phyloP scores from a whole-genome alignment of 306 rosid genomes.

The Prunus padus region DNA sequence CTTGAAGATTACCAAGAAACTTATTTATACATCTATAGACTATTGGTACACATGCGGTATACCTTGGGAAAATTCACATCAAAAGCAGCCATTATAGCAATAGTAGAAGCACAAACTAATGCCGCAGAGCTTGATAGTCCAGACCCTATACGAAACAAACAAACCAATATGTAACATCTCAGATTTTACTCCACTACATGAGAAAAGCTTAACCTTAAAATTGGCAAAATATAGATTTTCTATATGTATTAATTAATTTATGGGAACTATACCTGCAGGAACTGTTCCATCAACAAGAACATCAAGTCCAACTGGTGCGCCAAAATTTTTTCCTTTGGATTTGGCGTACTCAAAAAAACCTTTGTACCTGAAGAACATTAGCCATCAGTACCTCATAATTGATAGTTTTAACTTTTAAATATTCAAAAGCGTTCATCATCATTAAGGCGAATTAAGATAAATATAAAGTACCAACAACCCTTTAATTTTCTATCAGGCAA shows the following conservation, averaged over 20 bases:
- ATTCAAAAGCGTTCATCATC: not conserved
- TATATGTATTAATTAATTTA: not conserved
- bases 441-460: no score
- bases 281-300: slow-evolving; percentile 88
- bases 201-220: not conserved
- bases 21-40: not conserved
- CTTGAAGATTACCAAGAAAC: slow-evolving; percentile 6
- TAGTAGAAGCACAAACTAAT: slow-evolving; percentile 92
- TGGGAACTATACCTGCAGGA: slow-evolving; percentile 66
- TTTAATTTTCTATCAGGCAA: not conserved
- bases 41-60: not conserved
- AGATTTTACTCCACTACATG: not conserved
- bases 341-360: slow-evolving; percentile 72
- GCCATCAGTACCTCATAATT: slow-evolving; percentile 13
- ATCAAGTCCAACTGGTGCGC: slow-evolving; percentile 75
- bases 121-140: slow-evolving; percentile 98
- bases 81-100: slow-evolving; percentile 94
- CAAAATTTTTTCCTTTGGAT: slow-evolving; percentile 60
- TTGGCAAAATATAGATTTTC: not conserved
- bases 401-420: not conserved
- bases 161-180: not conserved
- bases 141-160: slow-evolving; percentile 54
- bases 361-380: slow-evolving; percentile 66
- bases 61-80: slow-evolving; percentile 84
- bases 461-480: not conserved